A percentile compares a stretch with the other conserved stretches of the same genome.
Conservation (phyloP, 2,329 filamentous ascomycete genomes). For the Sporothrix globosa region DNA sequence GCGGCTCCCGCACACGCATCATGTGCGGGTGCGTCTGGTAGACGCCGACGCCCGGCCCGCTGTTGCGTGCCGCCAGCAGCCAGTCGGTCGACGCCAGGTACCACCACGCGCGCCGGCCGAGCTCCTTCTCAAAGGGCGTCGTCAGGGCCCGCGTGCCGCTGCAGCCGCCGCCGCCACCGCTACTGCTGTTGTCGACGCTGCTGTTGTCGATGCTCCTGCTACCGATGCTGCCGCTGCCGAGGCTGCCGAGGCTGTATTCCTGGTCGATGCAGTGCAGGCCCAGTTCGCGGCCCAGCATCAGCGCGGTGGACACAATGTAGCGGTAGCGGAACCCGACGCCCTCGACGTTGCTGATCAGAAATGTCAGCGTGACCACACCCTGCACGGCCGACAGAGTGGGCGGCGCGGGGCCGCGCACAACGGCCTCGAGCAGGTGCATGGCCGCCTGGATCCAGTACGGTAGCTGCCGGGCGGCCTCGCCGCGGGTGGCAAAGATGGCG, state of each 20-base stretch:
- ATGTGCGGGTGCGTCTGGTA: conserved; percentile 49
- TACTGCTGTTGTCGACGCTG: too few species aligned
- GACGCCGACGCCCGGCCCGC: conserved; percentile 49
- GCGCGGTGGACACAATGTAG: conserved; percentile 17
- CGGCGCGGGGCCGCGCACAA: conserved; percentile 2
- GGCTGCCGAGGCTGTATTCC: background rate
- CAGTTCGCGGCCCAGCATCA: conserved; percentile 26
- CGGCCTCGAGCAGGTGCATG: conserved; percentile 12
- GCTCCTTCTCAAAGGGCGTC: conserved; percentile 38
- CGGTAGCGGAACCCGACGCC: conserved; percentile 29
- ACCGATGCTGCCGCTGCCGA: too few species aligned
- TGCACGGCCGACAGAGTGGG: conserved; percentile 21
- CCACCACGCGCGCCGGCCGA: conserved; percentile 50
- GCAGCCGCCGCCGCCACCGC: too few species aligned
- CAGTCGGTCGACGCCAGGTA: conserved; percentile 49
- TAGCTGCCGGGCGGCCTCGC: background rate
- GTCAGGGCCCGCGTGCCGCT: background rate
- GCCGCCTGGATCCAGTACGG: conserved; percentile 25
- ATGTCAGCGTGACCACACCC: conserved; percentile 27
- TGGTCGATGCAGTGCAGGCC: conserved; percentile 30
- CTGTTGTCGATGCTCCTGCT: too few species aligned
- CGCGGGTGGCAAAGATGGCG: background rate
- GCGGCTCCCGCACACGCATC: conserved; percentile 47
- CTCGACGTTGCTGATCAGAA: conserved; percentile 28
- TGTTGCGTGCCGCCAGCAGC: conserved; percentile 38